Percentiles rank a stretch among this genome's conserved stretches.
phyloP scores from a whole-genome alignment of 495 filamentous ascomycete genomes.

The Venustampulla echinocandica region DNA sequence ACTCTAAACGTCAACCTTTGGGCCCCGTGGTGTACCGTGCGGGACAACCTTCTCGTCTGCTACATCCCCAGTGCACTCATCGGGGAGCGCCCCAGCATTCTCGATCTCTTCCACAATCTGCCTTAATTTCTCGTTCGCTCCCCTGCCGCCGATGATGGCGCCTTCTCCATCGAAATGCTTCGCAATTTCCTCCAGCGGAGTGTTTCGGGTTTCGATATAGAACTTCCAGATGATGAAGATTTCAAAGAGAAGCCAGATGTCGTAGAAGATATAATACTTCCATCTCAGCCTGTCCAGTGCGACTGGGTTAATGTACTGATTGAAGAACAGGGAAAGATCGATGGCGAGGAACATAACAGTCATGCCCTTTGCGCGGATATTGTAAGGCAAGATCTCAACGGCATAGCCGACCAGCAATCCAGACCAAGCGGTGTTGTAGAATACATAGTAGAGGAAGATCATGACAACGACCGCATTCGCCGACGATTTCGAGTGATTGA shows the following conservation, averaged over 20 bases:
- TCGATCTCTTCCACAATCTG: constrained; percentile 8
- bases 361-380: constrained; percentile 29
- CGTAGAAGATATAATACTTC: constrained; percentile 37
- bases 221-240: constrained; percentile 33
- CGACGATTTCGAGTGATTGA: constrained; percentile 13
- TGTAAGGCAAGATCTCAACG: constrained; percentile 30
- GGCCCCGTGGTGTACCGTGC: no score
- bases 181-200: constrained; percentile 41
- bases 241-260: constrained; percentile 35
- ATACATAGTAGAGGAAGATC: constrained; percentile 33
- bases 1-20: no score
- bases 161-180: constrained; percentile 36
- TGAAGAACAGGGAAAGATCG: constrained; percentile 38
- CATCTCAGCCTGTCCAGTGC: constrained; percentile 32
- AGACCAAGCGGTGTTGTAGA: constrained; percentile 32
- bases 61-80: not conserved
- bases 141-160: constrained; percentile 7
- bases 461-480: constrained; percentile 29
- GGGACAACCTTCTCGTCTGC: not conserved
- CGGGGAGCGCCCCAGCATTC: not conserved
- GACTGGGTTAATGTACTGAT: constrained; percentile 42
- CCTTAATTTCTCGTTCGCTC: constrained; percentile 9
- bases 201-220: constrained; percentile 42
- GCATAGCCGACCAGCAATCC: constrained; percentile 28
- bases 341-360: constrained; percentile 37